Evolutionary conservation across 1,139 yeast species (phyloP).

Genomic region (Blastobotrys malaysiensis): DNA sequence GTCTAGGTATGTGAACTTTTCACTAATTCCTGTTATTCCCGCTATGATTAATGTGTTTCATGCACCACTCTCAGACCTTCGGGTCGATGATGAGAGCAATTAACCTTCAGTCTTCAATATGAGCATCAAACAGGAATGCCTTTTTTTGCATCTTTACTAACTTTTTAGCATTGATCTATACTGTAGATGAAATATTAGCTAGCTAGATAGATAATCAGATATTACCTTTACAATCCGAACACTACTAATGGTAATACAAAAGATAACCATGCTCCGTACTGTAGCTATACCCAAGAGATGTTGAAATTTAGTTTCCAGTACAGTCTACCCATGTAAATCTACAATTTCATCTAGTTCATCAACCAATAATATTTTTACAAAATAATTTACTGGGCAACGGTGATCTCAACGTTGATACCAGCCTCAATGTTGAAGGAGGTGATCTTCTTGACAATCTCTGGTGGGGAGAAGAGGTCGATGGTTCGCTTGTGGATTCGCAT

Average conservation of each 20-base stretch:
- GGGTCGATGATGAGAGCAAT: conserved; percentile 25
- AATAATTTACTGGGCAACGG: conserved; percentile 37
- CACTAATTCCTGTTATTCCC: not conserved
- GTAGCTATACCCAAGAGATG: too few relatives aligned
- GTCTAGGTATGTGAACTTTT: not conserved
- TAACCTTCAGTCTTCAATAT: conserved; percentile 35
- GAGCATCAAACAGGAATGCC: conserved; percentile 17
- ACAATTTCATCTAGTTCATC: not conserved
- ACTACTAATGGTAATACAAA: too few relatives aligned
- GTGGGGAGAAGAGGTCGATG: conserved; percentile 97
- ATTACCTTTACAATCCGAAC: too few relatives aligned
- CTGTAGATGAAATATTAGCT: too few relatives aligned
- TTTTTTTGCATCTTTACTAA: not conserved
- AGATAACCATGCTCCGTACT: too few relatives aligned
- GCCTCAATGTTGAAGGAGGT: conserved; percentile 78
- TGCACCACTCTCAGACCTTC: conserved; percentile 33
- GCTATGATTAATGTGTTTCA: conserved; percentile 31
- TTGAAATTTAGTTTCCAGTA: not conserved
- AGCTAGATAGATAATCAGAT: too few relatives aligned
- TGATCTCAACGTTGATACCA: conserved; percentile 43
- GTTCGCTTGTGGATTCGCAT: conserved; percentile 99
- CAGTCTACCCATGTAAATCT: not conserved
- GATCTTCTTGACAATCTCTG: conserved; percentile 88
- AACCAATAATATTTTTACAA: not conserved
- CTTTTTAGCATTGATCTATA: not conserved